Conservation (phyloP, 2,329 filamentous ascomycete genomes). For the Tolypocladium ophioglossoides region DNA sequence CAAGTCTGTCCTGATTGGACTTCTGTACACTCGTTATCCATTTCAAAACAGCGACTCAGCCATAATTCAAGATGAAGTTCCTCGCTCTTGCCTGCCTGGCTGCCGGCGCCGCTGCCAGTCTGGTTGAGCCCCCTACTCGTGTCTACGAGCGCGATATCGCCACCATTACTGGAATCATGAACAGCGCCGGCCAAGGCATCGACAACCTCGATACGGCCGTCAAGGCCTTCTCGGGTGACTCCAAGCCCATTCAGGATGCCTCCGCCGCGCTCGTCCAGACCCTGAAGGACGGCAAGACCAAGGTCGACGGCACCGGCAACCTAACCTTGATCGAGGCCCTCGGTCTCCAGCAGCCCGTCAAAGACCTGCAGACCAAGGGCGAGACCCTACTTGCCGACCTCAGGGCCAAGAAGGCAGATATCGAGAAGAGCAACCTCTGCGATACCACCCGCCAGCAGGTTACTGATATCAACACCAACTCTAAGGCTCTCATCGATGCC, state of each 20-base stretch:
- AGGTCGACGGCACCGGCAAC: slow-evolving; percentile 1
- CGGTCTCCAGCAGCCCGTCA: slow-evolving; percentile 6
- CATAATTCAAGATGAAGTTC: slow-evolving; percentile 3
- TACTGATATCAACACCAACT: slow-evolving; percentile 11
- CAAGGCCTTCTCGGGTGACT: slow-evolving; percentile 12
- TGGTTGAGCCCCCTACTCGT: not conserved
- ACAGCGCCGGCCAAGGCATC: slow-evolving; percentile 4
- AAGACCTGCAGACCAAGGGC: slow-evolving; percentile 13
- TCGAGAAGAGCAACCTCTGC: slow-evolving; percentile 17
- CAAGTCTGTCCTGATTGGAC: not conserved
- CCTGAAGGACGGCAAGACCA: slow-evolving; percentile 9
- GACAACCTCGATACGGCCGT: slow-evolving; percentile 10
- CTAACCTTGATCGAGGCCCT: slow-evolving; percentile 7
- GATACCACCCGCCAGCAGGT: slow-evolving; percentile 13
- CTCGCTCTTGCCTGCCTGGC: slow-evolving; percentile 3
- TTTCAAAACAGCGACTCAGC: too few relatives aligned
- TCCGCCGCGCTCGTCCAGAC: slow-evolving; percentile 8
- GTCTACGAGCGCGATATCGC: slow-evolving; percentile 4
- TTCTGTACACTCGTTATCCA: not conserved
- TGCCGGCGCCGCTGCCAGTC: slow-evolving; percentile 1
- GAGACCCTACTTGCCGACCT: slow-evolving; percentile 14
- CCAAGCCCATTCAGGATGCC: slow-evolving; percentile 7
- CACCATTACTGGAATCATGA: slow-evolving; percentile 4
- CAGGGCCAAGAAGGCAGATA: slow-evolving; percentile 12
- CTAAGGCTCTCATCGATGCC: slow-evolving; percentile 15